Evolutionary conservation across 129 eudicot species (phyloP).

Genomic region (Logfia minima): DNA sequence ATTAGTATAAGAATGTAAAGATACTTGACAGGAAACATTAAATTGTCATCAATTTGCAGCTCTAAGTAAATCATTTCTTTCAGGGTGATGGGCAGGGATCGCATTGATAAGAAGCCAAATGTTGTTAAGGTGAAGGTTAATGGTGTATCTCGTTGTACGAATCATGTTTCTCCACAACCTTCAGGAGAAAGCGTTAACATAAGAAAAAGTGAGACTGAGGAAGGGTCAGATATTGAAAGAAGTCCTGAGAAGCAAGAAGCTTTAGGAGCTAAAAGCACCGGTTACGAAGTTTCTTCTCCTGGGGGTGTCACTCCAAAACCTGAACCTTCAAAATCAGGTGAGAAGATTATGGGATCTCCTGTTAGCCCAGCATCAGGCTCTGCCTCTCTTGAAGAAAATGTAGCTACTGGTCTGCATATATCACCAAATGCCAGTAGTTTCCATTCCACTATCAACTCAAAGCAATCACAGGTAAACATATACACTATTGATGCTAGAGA

Average conservation of each 20-base stretch:
- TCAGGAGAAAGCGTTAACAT: conserved; percentile 39
- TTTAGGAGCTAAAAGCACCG: conserved; percentile 43
- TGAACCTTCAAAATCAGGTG: conserved; percentile 59
- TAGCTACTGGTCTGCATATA: conserved; percentile 34
- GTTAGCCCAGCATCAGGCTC: conserved; percentile 51
- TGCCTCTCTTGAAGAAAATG: conserved; percentile 41
- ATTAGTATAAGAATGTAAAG: neutral
- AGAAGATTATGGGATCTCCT: conserved; percentile 52
- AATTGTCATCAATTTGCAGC: neutral
- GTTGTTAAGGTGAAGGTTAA: conserved; percentile 46
- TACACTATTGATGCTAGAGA: conserved; percentile 3
- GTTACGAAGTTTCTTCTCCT: conserved; percentile 37
- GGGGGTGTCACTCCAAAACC: conserved; percentile 44
- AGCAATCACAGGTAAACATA: conserved; percentile 51
- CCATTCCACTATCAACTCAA: conserved; percentile 44
- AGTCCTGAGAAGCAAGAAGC: conserved; percentile 54
- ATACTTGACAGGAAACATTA: neutral
- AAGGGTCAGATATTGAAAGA: conserved; percentile 42
- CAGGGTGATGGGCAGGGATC: conserved; percentile 92
- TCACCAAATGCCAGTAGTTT: conserved; percentile 42
- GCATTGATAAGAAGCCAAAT: conserved; percentile 54
- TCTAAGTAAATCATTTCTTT: conserved; percentile 6
- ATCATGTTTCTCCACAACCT: conserved; percentile 43
- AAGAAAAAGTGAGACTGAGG: conserved; percentile 37
- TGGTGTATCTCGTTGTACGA: conserved; percentile 40